Conservation (phyloP, 1,284 basidiomycete genomes). For the Gymnopus androsaceus region DNA sequence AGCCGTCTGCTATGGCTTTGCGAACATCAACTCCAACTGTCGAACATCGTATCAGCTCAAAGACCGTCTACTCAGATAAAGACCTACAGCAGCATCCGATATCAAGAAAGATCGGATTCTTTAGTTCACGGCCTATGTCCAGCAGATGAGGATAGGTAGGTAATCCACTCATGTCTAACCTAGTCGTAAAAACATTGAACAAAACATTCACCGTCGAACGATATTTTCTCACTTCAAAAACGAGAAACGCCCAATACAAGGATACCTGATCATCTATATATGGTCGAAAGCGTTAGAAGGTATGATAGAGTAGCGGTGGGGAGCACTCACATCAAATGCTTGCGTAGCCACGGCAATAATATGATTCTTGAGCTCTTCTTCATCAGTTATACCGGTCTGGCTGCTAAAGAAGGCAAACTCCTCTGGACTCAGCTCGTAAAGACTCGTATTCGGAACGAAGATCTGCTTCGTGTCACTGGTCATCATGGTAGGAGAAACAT, state of each 20-base stretch:
- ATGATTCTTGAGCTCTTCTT: conserved; percentile 38
- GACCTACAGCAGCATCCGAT: conserved; percentile 52
- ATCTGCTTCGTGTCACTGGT: no score
- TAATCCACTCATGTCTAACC: conserved; percentile 43
- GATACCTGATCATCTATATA: neutral
- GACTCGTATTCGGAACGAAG: neutral
- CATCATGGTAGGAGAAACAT: no score
- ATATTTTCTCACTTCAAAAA: conserved; percentile 19
- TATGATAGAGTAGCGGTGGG: neutral
- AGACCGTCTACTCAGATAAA: neutral
- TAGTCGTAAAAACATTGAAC: no score
- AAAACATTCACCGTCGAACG: no score
- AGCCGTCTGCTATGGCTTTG: conserved; percentile 37
- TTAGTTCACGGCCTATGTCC: conserved; percentile 36
- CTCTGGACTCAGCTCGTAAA: conserved; percentile 24
- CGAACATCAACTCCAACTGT: conserved; percentile 40
- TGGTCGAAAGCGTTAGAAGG: neutral
- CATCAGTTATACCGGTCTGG: conserved; percentile 35
- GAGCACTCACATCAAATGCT: conserved; percentile 27
- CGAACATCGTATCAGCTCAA: neutral
- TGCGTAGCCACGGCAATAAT: conserved; percentile 36
- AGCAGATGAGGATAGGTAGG: conserved; percentile 46
- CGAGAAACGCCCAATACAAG: conserved; percentile 30
- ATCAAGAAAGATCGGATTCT: conserved; percentile 50
- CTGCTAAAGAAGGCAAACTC: conserved; percentile 35